These are phyloP conservation scores for Gossypium davidsonii DNA, from an alignment of 441 rosid genomes.

Conservation along the genomic window DNA sequence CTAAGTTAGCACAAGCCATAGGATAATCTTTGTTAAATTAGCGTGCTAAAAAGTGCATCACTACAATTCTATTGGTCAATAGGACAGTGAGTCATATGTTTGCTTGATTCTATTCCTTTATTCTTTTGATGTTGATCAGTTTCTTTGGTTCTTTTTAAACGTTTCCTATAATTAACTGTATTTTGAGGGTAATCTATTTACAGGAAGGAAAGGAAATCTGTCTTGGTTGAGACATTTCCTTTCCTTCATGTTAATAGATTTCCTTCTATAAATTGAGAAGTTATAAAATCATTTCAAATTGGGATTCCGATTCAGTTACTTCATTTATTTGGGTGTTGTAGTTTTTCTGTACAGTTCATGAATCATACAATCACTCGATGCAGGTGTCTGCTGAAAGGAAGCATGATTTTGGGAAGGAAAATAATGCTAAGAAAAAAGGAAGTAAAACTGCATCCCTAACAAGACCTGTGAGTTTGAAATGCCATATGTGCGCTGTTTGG, in stretches of 20 bases:
- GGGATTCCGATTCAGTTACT: background rate
- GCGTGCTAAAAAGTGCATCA: background rate
- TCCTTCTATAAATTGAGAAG: background rate
- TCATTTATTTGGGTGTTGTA: background rate
- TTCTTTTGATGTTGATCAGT: background rate
- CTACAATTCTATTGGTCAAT: background rate
- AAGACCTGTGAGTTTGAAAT: slow-evolving; percentile 67
- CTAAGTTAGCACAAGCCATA: background rate
- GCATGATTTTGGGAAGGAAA: slow-evolving; percentile 53
- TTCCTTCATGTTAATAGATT: background rate
- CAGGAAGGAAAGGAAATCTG: background rate
- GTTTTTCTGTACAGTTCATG: slow-evolving; percentile 1
- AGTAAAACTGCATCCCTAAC: slow-evolving; percentile 52
- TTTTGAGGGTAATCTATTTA: background rate
- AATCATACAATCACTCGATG: slow-evolving; percentile 12
- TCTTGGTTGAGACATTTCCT: slow-evolving; percentile 12
- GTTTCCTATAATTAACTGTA: background rate
- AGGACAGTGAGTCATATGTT: background rate
- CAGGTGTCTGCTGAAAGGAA: slow-evolving; percentile 78
- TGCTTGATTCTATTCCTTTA: background rate
- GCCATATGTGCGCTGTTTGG: slow-evolving; percentile 15
- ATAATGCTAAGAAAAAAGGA: slow-evolving; percentile 47
- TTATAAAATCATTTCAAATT: background rate
- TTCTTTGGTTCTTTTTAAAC: background rate
- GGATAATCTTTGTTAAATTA: background rate